Evolutionary conservation across 2,329 filamentous ascomycete species (phyloP).

Genomic region (Calonectria leucothoes): DNA sequence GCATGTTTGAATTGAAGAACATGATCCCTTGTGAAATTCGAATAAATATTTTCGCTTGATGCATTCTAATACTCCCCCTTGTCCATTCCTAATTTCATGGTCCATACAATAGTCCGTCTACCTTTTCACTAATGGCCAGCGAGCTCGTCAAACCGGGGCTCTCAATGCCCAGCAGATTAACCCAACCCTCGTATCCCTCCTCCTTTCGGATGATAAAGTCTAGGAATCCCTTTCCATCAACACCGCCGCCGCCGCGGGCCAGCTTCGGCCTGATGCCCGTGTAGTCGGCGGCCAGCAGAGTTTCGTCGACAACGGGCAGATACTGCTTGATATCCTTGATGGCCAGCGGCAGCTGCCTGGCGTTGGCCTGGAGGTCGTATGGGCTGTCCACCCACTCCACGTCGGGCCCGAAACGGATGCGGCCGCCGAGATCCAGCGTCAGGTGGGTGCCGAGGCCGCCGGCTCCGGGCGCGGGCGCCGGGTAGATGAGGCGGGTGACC

Average conservation of each 20-base stretch:
- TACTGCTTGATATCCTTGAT: constrained; percentile 82
- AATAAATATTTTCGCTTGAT: not conserved
- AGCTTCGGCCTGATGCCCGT: constrained; percentile 93
- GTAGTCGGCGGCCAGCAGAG: constrained; percentile 81
- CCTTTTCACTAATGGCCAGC: constrained; percentile 86
- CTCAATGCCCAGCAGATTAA: constrained; percentile 93
- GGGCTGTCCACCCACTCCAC: constrained; percentile 90
- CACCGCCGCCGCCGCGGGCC: constrained; percentile 67
- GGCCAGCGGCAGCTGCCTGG: constrained; percentile 72
- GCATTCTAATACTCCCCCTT: not conserved
- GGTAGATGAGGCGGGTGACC: constrained; percentile 84
- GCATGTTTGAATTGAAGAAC: not conserved
- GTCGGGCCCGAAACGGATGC: constrained; percentile 92
- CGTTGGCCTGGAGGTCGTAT: constrained; percentile 74
- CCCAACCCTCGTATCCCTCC: constrained; percentile 82
- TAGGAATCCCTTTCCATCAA: constrained; percentile 74
- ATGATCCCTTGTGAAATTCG: not conserved
- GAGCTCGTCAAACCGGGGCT: constrained; percentile 90
- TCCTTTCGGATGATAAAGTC: constrained; percentile 88
- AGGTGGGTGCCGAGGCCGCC: constrained; percentile 93
- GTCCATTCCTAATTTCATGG: not conserved
- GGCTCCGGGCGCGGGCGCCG: constrained; percentile 83
- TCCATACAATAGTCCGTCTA: constrained; percentile 64
- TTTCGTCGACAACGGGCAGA: constrained; percentile 77
- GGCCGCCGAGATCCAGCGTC: constrained; percentile 87